Evolutionary conservation across 768 basidiomycete species (phyloP), one percentile per base, ranked within the genome.

Genomic region (Trametes maxima): DNA sequence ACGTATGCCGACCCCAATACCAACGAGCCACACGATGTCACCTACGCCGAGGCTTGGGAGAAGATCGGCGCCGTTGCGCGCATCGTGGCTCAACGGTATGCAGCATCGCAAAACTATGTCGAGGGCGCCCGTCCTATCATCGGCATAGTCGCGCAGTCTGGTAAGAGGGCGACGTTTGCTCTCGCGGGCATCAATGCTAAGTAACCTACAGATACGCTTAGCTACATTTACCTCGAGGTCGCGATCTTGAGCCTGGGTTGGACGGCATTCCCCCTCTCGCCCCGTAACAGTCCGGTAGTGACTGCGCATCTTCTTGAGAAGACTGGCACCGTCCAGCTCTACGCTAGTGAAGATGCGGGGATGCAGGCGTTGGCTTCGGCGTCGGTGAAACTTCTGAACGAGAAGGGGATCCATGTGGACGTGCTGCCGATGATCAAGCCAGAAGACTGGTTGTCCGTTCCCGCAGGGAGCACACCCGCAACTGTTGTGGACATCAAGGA

Each of bases 241-340:
- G 67, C 68, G 21, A 57, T 71, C 42, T 57, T 68, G 28, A 57
- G 67, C 22, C 63, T 65, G 1, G 68, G 67, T 8, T 58, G 51
- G 43, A 60, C 43, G 37, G 66, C 69, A 1, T 78, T 78, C 65
- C 75, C 74, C 1, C 65, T 76, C 49, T 73, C 74, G 12, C 63
- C 67, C 2, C 68, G 73, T 3, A 75, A 75, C 60, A 73, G 74
- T 22, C 67, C 64, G 16, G 52, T 33, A 11, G 69, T 66, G 0
- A 59, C 74, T 4, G 75, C 75, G 1, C 67, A 75, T 39, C 70
- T 77, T 0, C 44, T 46, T 11, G 44, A 46, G 43, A 37, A 12
- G 28, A 36, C 19, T 6, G 54, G 44, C 1, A 19, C 16, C 13
- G 24, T 10, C 11, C 54, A 55, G 54, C 33, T 55, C 13, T 37